Conservation (phyloP, 1,139 yeast species). For the Yarrowia galli region DNA sequence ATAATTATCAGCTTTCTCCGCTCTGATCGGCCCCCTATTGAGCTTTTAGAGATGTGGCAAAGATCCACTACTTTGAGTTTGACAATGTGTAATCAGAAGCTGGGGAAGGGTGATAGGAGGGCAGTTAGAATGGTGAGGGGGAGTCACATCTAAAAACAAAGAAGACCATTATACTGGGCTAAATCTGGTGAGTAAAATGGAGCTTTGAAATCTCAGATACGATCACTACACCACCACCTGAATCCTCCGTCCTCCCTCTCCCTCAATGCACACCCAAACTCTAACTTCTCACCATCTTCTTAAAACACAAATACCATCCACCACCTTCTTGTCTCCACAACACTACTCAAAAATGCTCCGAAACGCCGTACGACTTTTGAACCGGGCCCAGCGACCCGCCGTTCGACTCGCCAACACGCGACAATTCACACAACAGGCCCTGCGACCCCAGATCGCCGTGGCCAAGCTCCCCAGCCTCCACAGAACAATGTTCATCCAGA, state of each 20-base stretch:
- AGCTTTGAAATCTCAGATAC: too few species aligned
- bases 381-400: slow-evolving; percentile 17
- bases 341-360: slow-evolving; percentile 13
- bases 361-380: slow-evolving; percentile 12
- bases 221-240: too few species aligned
- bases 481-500: slow-evolving; percentile 54
- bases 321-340: neutral
- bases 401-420: slow-evolving; percentile 13
- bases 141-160: neutral
- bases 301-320: neutral
- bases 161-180: neutral
- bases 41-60: neutral
- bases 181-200: too few species aligned
- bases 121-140: too few species aligned
- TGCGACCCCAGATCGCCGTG: slow-evolving; percentile 22
- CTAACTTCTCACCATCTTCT: neutral
- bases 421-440: slow-evolving; percentile 20
- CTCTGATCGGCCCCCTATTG: neutral
- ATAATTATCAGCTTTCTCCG: neutral
- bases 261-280: neutral
- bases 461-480: slow-evolving; percentile 12
- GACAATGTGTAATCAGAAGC: slow-evolving; percentile 3
- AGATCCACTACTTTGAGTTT: neutral
- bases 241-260: neutral
- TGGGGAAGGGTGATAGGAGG: slow-evolving; percentile 9